A percentile compares a stretch with the other conserved stretches of the same genome.
phyloP scores from a whole-genome alignment of 1,139 yeast genomes.

The Suhomyces anneliseae region DNA sequence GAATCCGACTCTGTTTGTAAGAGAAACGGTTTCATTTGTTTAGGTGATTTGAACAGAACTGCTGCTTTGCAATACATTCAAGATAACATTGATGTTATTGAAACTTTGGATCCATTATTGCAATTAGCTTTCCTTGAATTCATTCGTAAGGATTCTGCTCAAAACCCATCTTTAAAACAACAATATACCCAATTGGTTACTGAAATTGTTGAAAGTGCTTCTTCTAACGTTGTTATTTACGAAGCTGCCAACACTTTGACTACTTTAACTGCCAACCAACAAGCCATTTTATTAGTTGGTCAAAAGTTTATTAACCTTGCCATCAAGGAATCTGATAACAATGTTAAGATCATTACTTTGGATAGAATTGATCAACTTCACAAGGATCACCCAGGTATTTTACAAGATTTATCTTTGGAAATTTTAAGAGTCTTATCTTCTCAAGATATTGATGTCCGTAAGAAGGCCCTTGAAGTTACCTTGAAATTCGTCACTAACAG shows the following conservation, averaged over 20 bases:
- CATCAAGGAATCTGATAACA: slow-evolving; percentile 87
- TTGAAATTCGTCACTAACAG: slow-evolving; percentile 78
- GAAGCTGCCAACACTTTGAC: slow-evolving; percentile 91
- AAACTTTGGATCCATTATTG: slow-evolving; percentile 75
- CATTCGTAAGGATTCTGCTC: slow-evolving; percentile 75
- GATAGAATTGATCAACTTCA: slow-evolving; percentile 82
- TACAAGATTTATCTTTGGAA: slow-evolving; percentile 84
- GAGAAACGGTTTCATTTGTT: slow-evolving; percentile 90
- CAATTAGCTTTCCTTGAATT: slow-evolving; percentile 92
- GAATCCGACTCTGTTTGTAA: slow-evolving; percentile 95
- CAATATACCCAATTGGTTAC: slow-evolving; percentile 73
- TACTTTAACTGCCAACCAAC: slow-evolving; percentile 65
- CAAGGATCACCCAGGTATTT: slow-evolving; percentile 72
- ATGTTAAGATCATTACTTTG: slow-evolving; percentile 87
- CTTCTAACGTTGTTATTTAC: slow-evolving; percentile 72
- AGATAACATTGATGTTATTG: slow-evolving; percentile 62
- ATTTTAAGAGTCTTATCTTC: slow-evolving; percentile 81
- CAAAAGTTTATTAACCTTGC: slow-evolving; percentile 86
- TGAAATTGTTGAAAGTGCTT: slow-evolving; percentile 67
- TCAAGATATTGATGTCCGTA: slow-evolving; percentile 89
- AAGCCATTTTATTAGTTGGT: slow-evolving; percentile 73
- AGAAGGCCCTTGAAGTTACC: slow-evolving; percentile 81
- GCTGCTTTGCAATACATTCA: slow-evolving; percentile 82
- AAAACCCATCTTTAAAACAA: slow-evolving; percentile 61
- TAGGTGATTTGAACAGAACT: slow-evolving; percentile 80